These are phyloP conservation scores for Hordeum vulgare DNA, from an alignment of 176 grass and related monocot species.

Conservation along the genomic window DNA sequence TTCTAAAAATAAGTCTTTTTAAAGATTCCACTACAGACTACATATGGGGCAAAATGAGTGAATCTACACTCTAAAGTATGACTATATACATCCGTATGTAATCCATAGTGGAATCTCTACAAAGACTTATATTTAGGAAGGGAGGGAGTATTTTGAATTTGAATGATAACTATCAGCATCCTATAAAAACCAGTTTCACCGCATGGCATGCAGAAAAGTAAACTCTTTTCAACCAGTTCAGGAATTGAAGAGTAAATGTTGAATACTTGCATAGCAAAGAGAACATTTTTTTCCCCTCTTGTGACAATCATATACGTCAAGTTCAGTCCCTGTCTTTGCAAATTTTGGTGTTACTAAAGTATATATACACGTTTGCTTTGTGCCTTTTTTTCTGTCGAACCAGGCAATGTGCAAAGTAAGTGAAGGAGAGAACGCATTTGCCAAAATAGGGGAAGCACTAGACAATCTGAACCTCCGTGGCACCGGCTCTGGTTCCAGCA, in stretches of 20 bases:
- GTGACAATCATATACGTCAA: too few relatives aligned
- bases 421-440: conserved; percentile 69
- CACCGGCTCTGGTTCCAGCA: conserved; percentile 59
- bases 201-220: not conserved
- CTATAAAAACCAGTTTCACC: not conserved
- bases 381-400: not conserved
- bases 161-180: not conserved
- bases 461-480: conserved; percentile 49
- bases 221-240: too few relatives aligned
- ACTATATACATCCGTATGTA: too few relatives aligned
- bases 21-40: too few relatives aligned
- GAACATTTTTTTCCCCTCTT: too few relatives aligned
- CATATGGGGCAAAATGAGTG: too few relatives aligned
- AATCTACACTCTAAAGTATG: too few relatives aligned
- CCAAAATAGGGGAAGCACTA: conserved; percentile 77
- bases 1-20: too few relatives aligned
- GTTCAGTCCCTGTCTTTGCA: not conserved
- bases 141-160: not conserved
- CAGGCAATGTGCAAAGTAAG: conserved; percentile 70
- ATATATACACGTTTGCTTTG: not conserved
- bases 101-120: too few relatives aligned
- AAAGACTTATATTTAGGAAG: too few relatives aligned
- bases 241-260: too few relatives aligned
- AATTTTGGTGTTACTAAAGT: not conserved
- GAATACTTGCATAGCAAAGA: too few relatives aligned